Conservation (phyloP, 1,284 basidiomycete species). For the Boletellus deceptivus region DNA sequence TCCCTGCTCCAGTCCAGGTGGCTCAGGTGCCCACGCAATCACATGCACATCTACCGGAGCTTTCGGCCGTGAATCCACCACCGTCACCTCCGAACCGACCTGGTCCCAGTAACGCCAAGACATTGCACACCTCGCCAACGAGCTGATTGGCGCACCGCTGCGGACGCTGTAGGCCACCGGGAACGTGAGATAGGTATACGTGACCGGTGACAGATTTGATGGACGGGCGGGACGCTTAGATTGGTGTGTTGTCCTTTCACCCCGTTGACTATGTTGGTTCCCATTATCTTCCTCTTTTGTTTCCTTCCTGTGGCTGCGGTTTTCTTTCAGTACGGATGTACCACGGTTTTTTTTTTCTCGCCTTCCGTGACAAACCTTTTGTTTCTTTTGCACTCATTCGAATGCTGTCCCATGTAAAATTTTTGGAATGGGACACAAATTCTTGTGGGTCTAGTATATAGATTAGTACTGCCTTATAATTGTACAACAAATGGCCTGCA, state of each 20-base stretch:
- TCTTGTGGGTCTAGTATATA: slow-evolving; percentile 22
- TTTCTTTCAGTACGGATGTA: slow-evolving; percentile 13
- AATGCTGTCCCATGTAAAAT: slow-evolving; percentile 5
- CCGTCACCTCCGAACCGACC: slow-evolving; percentile 20
- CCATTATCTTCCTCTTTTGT: neutral
- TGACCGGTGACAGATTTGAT: slow-evolving; percentile 10
- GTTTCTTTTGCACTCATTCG: slow-evolving; percentile 13
- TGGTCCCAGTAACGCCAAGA: slow-evolving; percentile 21
- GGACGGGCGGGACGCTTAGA: slow-evolving; percentile 28
- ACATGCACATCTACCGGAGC: slow-evolving; percentile 22
- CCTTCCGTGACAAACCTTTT: slow-evolving; percentile 4
- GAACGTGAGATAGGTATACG: slow-evolving; percentile 20
- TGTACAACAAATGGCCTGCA: slow-evolving; percentile 17
- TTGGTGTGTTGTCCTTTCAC: slow-evolving; percentile 7
- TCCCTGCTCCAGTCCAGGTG: slow-evolving; percentile 19
- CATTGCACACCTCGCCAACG: slow-evolving; percentile 18
- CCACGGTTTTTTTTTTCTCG: slow-evolving; percentile 2
- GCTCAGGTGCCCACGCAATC: slow-evolving; percentile 20
- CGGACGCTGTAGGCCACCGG: slow-evolving; percentile 1
- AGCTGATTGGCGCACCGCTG: slow-evolving; percentile 12
- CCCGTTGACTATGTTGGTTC: slow-evolving; percentile 3
- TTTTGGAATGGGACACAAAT: slow-evolving; percentile 23
- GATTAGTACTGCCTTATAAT: slow-evolving; percentile 31
- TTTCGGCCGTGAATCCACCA: slow-evolving; percentile 18
- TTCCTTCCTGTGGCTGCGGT: neutral